A percentile compares a stretch with the other conserved stretches of the same genome.
phyloP scores from a whole-genome alignment of 805 yeast genomes.

The Tetrapisispora taiwanensis region DNA sequence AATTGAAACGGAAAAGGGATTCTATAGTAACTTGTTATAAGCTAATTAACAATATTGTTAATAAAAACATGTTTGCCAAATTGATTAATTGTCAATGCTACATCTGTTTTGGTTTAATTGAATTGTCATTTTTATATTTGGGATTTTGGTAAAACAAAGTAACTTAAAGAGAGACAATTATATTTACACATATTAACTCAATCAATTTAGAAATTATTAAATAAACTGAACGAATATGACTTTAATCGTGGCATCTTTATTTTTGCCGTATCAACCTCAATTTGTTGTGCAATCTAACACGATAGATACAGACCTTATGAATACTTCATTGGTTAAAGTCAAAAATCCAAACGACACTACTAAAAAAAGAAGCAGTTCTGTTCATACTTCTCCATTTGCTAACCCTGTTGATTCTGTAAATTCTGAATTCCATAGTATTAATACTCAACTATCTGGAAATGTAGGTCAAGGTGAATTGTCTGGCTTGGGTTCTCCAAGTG shows the following conservation, averaged over 20 bases:
- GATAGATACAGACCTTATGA: slow-evolving; percentile 23
- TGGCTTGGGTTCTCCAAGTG: not conserved
- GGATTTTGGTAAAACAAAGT: too few relatives aligned
- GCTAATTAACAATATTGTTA: too few relatives aligned
- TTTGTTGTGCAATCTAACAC: slow-evolving; percentile 28
- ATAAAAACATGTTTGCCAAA: too few relatives aligned
- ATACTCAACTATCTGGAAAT: not conserved
- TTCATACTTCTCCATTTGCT: slow-evolving; percentile 15
- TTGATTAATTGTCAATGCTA: too few relatives aligned
- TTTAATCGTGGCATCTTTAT: slow-evolving; percentile 60
- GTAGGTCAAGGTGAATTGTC: not conserved
- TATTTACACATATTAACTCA: too few relatives aligned
- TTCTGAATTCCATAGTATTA: not conserved
- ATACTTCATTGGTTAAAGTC: slow-evolving; percentile 19
- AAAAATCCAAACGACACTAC: slow-evolving; percentile 8
- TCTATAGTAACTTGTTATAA: too few relatives aligned
- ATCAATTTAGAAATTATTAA: not conserved
- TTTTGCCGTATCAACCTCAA: slow-evolving; percentile 69
- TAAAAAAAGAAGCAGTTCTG: slow-evolving; percentile 19
- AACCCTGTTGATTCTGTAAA: slow-evolving; percentile 7
- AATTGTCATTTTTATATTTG: too few relatives aligned
- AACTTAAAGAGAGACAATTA: too few relatives aligned
- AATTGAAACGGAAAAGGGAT: too few relatives aligned
- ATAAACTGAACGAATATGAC: slow-evolving; percentile 41
- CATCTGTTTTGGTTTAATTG: too few relatives aligned